phyloP scores from a whole-genome alignment of 257 asterid genomes.

The Nicotiana attenuata region DNA sequence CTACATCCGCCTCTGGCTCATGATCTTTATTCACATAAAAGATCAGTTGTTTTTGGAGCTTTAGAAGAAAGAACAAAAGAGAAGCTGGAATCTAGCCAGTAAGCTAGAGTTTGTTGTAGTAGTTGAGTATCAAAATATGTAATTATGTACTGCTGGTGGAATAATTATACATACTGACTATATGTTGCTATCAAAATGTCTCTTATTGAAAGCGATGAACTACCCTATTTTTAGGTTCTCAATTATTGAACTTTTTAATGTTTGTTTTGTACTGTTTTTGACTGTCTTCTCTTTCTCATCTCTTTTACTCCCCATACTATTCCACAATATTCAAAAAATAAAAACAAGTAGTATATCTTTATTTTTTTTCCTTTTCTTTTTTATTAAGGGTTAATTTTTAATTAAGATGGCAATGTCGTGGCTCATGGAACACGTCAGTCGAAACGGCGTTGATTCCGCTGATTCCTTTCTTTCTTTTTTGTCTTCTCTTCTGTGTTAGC shows the following conservation, averaged over 20 bases:
- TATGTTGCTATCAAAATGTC: slow-evolving; percentile 2
- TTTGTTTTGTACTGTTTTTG: neutral
- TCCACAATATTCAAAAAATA: neutral
- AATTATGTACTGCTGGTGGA: neutral
- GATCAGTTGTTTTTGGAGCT: no score
- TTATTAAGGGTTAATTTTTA: neutral
- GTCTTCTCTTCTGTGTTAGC: slow-evolving; percentile 30
- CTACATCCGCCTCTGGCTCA: no score
- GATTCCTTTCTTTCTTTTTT: slow-evolving; percentile 56
- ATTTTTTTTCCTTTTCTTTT: neutral
- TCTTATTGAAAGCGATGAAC: slow-evolving; percentile 15
- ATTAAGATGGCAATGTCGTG: slow-evolving; percentile 20
- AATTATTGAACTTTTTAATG: neutral
- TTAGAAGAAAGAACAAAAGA: no score
- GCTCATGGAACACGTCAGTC: slow-evolving; percentile 49
- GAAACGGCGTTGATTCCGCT: slow-evolving; percentile 76
- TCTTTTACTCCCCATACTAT: neutral
- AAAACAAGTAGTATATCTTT: neutral
- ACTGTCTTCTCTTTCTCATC: neutral
- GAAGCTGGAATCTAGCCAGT: no score
- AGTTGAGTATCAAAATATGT: neutral
- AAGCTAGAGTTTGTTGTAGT: no score
- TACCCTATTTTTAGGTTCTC: slow-evolving; percentile 13
- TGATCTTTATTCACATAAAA: no score
- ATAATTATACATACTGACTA: neutral